Conservation (phyloP, 2,329 filamentous ascomycete genomes). For the Alternaria longipes region DNA sequence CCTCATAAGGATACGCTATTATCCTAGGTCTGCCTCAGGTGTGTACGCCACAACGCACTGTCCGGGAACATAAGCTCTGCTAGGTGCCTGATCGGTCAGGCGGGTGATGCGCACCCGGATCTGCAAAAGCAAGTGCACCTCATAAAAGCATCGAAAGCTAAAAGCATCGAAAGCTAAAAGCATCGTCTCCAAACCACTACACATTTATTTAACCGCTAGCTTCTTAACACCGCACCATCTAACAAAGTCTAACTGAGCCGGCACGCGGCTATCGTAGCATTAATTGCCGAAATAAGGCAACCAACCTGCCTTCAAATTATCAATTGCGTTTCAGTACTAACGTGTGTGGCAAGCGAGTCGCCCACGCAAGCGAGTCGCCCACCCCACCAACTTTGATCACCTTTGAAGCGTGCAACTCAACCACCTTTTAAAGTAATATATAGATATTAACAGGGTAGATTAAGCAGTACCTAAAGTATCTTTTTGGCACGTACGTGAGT, state of each 20-base stretch:
- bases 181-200: conserved; percentile 4
- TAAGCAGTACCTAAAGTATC: too few relatives aligned
- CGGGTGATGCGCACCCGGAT: not conserved
- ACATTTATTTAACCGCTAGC: not conserved
- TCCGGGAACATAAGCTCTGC: conserved; percentile 1
- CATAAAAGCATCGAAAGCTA: not conserved
- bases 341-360: too few relatives aligned
- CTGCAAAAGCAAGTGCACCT: not conserved
- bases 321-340: not conserved
- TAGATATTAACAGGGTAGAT: too few relatives aligned
- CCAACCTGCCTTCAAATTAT: not conserved
- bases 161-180: conserved; percentile 4
- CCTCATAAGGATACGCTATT: not conserved
- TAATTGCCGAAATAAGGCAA: not conserved
- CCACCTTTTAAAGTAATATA: too few relatives aligned
- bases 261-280: not conserved
- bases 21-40: not conserved
- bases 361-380: too few relatives aligned
- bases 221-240: not conserved
- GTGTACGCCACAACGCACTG: not conserved
- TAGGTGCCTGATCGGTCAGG: not conserved
- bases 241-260: not conserved
- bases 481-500: too few relatives aligned
- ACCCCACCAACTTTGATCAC: too few relatives aligned
- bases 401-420: too few relatives aligned